Evolutionary conservation across 495 filamentous ascomycete species (phyloP).

Genomic region (Pseudomonodictys pantanalensis): DNA sequence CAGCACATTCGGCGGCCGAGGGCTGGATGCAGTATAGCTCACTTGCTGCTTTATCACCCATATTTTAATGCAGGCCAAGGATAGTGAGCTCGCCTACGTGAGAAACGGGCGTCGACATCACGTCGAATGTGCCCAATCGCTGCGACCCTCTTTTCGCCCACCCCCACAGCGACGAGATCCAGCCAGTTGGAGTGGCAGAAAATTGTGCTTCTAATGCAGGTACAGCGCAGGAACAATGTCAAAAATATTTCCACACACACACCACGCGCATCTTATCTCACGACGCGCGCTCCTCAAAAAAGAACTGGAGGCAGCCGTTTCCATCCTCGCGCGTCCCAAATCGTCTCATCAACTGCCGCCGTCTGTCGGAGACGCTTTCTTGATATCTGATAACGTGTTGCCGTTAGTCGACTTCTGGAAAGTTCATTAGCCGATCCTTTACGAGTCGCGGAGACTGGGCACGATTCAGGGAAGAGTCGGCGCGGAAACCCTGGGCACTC

Average conservation of each 20-base stretch:
- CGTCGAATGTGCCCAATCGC: constrained; percentile 18
- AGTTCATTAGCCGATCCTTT: constrained; percentile 22
- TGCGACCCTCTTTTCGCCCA: neutral
- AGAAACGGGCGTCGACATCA: constrained; percentile 22
- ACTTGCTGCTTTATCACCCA: constrained; percentile 25
- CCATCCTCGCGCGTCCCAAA: neutral
- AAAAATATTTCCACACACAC: constrained; percentile 5
- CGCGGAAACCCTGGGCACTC: constrained; percentile 14
- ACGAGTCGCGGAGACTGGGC: neutral
- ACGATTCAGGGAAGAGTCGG: constrained; percentile 21
- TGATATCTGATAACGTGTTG: neutral
- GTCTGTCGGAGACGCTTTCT: neutral
- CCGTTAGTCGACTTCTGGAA: constrained; percentile 16
- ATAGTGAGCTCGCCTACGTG: constrained; percentile 11
- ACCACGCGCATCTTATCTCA: neutral
- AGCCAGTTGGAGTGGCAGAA: neutral
- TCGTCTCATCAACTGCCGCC: neutral
- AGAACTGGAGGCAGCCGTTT: neutral
- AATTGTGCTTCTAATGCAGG: constrained; percentile 32
- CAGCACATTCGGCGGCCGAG: constrained; percentile 20
- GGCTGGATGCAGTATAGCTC: constrained; percentile 1
- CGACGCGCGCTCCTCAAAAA: constrained; percentile 5
- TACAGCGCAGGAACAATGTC: constrained; percentile 31
- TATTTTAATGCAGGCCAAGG: constrained; percentile 20
- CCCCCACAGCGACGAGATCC: constrained; percentile 23